A percentile compares a stretch with the other conserved stretches of the same genome.
Conservation (phyloP, 495 filamentous ascomycete species). For the Xeromyces bisporus region DNA sequence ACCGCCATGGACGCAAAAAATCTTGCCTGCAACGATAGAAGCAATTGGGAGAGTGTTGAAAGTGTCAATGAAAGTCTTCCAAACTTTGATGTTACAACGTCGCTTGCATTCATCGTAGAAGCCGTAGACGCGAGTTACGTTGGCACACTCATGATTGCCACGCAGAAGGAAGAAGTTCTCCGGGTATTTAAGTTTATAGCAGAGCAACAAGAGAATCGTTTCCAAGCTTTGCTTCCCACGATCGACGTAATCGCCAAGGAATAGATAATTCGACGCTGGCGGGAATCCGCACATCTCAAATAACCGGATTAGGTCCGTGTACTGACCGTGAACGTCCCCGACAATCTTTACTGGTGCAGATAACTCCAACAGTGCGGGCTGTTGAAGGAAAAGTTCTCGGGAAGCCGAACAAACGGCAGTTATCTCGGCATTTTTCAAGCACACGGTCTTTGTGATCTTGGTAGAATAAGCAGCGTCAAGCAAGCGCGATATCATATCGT, state of each 20-base stretch:
- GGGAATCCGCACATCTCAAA: slow-evolving; percentile 99
- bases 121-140: slow-evolving; percentile 94
- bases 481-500: slow-evolving; percentile 92
- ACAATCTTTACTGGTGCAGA: slow-evolving; percentile 98
- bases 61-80: slow-evolving; percentile 97
- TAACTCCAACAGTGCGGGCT: slow-evolving; percentile 83
- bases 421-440: slow-evolving; percentile 94
- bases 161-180: slow-evolving; percentile 98
- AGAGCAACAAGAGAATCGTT: slow-evolving; percentile 86
- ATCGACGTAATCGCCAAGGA: slow-evolving; percentile 96
- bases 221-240: slow-evolving; percentile 94
- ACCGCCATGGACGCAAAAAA: slow-evolving; percentile 96
- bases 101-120: slow-evolving; percentile 99
- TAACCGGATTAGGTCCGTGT: slow-evolving; percentile 90
- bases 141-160: slow-evolving; percentile 97
- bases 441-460: slow-evolving; percentile 94
- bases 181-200: slow-evolving; percentile 97
- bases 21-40: slow-evolving; percentile 91
- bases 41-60: slow-evolving; percentile 96
- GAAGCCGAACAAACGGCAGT: slow-evolving; percentile 76
- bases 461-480: slow-evolving; percentile 89
- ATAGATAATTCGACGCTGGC: slow-evolving; percentile 83
- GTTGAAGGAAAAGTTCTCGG: slow-evolving; percentile 74
- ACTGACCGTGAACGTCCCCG: slow-evolving; percentile 95
- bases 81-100: slow-evolving; percentile 93